Conservation (phyloP, 164 flowering plant genomes). For the Macadamia integrifolia region DNA sequence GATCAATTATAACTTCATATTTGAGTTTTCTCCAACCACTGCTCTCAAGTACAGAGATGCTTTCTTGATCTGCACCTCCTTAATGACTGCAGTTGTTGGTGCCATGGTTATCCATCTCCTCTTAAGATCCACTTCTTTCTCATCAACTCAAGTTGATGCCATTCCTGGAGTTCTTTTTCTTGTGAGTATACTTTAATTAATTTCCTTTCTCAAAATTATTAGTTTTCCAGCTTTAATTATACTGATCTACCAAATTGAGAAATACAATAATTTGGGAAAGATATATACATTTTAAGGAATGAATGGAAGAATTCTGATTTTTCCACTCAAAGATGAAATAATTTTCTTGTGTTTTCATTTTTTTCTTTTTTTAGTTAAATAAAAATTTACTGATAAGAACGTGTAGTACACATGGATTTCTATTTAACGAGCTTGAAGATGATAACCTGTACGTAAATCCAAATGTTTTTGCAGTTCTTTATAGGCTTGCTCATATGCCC, state of each 20-base stretch:
- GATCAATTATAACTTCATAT: conserved; percentile 94
- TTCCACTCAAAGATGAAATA: no score
- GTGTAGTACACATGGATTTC: no score
- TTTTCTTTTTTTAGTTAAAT: no score
- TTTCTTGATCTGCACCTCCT: conserved; percentile 80
- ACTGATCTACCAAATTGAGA: no score
- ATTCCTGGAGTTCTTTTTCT: conserved; percentile 81
- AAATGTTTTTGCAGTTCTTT: conserved; percentile 32
- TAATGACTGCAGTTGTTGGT: conserved; percentile 84
- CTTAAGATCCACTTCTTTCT: conserved; percentile 47
- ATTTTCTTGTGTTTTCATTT: no score
- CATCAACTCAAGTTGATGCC: conserved; percentile 55
- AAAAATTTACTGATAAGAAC: no score
- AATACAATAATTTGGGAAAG: no score
- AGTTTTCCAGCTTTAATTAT: no score
- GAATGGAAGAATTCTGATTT: no score
- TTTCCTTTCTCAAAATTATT: no score
- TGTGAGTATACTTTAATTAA: conserved; percentile 26
- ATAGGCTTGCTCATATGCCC: conserved; percentile 72
- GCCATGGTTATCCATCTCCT: conserved; percentile 87
- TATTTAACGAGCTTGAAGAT: neutral
- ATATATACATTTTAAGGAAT: no score
- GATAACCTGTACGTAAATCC: neutral
- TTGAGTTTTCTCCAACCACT: conserved; percentile 68
- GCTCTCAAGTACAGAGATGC: conserved; percentile 87